Evolutionary conservation across 1,284 basidiomycete genomes (phyloP).

Genomic region (Ustilago trichophora): DNA sequence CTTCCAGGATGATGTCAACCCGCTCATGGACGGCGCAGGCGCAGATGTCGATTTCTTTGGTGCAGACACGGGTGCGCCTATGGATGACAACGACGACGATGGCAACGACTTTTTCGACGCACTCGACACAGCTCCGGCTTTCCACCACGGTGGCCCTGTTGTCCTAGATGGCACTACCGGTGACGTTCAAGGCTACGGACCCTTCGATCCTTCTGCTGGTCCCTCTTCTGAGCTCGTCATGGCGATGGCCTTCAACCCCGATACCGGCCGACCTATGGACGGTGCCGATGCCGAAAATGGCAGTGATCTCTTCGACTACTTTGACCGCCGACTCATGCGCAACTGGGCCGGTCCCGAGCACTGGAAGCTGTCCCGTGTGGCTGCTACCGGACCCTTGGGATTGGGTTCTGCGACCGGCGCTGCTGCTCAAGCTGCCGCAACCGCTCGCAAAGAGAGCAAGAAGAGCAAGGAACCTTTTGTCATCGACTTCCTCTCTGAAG

Average conservation of each 20-base stretch:
- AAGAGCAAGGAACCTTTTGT: conserved; percentile 77
- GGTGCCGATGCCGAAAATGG: conserved; percentile 40
- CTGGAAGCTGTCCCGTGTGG: conserved; percentile 78
- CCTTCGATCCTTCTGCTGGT: conserved; percentile 43
- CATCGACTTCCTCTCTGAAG: conserved; percentile 81
- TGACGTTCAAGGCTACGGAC: conserved; percentile 29
- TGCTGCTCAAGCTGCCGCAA: conserved; percentile 18
- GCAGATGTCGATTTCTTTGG: conserved; percentile 41
- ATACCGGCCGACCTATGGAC: conserved; percentile 27
- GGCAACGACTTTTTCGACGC: conserved; percentile 68
- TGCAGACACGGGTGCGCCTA: conserved; percentile 12
- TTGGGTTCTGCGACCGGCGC: conserved; percentile 23
- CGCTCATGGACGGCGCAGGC: conserved; percentile 13
- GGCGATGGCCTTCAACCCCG: conserved; percentile 74
- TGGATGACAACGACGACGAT: conserved; percentile 34
- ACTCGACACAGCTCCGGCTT: conserved; percentile 24
- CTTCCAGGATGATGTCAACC: conserved; percentile 26
- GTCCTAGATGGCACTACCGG: conserved; percentile 41
- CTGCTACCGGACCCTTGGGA: conserved; percentile 29
- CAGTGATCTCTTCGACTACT: conserved; percentile 78
- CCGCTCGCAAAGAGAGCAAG: conserved; percentile 35
- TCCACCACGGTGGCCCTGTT: conserved; percentile 32
- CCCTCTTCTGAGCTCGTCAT: conserved; percentile 76
- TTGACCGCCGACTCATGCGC: conserved; percentile 86
- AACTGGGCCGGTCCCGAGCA: conserved; percentile 99